Evolutionary conservation across 768 basidiomycete genomes (phyloP).

Genomic region (Tulasnella sp.): DNA sequence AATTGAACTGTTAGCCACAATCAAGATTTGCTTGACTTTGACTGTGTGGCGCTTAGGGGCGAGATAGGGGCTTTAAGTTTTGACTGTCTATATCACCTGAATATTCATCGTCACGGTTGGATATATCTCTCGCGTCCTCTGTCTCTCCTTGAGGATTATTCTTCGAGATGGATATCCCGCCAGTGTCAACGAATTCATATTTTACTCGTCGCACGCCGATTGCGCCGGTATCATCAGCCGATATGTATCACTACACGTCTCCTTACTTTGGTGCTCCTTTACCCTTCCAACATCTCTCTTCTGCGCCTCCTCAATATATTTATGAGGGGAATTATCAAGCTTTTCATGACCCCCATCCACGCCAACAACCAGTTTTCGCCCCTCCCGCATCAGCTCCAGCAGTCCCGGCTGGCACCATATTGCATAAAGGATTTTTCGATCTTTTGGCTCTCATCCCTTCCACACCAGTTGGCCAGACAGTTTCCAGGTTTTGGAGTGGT

Average conservation of each 20-base stretch:
- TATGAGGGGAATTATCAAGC: constrained; percentile 5
- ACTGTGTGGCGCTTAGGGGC: too few species aligned
- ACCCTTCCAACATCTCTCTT: not conserved
- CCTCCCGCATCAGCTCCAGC: not conserved
- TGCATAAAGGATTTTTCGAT: constrained; percentile 88
- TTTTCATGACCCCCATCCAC: constrained; percentile 8
- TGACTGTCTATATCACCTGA: too few species aligned
- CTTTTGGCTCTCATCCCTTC: constrained; percentile 66
- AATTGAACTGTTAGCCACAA: too few species aligned
- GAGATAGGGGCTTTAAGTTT: too few species aligned
- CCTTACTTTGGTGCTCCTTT: constrained; percentile 6
- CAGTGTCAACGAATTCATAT: not conserved
- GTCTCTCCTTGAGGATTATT: too few species aligned
- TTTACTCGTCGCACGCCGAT: constrained; percentile 10
- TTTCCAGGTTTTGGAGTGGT: constrained; percentile 53
- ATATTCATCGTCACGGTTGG: too few species aligned
- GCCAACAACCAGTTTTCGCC: constrained; percentile 1
- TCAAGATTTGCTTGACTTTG: too few species aligned
- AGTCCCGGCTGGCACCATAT: constrained; percentile 51
- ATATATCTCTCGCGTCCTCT: too few species aligned
- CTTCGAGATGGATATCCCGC: too few species aligned
- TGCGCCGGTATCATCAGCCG: constrained; percentile 10
- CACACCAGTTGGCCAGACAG: constrained; percentile 31
- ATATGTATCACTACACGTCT: constrained; percentile 10
- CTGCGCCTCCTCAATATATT: not conserved